Evolutionary conservation across 306 rosid species (phyloP).

Genomic region (Cyclanthera cordifolia): DNA sequence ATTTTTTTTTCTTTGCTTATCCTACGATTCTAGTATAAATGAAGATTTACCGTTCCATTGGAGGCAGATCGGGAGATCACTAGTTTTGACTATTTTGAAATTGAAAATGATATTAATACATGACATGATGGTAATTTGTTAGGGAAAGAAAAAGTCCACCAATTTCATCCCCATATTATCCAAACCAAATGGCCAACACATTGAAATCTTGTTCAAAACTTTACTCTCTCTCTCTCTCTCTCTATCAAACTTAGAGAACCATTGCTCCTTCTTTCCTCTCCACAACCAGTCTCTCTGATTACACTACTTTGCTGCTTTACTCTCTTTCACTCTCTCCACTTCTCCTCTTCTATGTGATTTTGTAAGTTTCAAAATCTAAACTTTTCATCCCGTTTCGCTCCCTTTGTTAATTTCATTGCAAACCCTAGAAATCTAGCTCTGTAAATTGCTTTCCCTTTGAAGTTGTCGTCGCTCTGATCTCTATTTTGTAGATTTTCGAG

Average conservation of each 20-base stretch:
- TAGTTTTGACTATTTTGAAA: too few relatives aligned
- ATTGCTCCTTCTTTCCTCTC: background rate
- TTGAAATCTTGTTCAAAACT: background rate
- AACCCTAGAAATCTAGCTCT: constrained; percentile 11
- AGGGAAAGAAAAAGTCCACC: background rate
- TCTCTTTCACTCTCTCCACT: constrained; percentile 5
- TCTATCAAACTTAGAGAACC: background rate
- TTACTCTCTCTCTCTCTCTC: background rate
- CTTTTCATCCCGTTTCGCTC: background rate
- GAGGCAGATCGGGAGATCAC: too few relatives aligned
- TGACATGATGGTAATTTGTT: too few relatives aligned
- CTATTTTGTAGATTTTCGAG: background rate
- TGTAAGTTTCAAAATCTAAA: constrained; percentile 3
- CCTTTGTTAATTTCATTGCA: background rate
- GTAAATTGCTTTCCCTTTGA: background rate
- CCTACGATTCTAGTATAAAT: too few relatives aligned
- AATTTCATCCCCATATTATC: background rate
- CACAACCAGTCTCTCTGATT: background rate
- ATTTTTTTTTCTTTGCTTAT: too few relatives aligned
- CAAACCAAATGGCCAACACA: constrained; percentile 3
- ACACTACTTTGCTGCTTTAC: background rate
- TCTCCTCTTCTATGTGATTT: background rate
- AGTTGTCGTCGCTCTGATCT: background rate
- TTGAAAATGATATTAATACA: too few relatives aligned
- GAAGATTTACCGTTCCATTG: too few relatives aligned